Conservation (phyloP, 2,329 filamentous ascomycete genomes). For the Penicillium brasilianum region DNA sequence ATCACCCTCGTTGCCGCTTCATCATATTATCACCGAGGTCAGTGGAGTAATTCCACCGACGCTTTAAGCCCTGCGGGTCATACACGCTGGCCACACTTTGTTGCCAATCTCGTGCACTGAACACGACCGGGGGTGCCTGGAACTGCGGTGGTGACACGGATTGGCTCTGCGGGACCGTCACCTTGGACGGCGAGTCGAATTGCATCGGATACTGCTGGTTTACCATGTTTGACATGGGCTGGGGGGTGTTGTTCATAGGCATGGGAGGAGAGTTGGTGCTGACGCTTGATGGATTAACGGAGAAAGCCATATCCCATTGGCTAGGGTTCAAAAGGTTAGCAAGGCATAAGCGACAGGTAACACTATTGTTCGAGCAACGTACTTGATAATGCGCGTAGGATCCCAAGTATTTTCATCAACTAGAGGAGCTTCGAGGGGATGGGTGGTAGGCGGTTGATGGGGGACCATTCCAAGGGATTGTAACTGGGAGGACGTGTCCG, state of each 20-base stretch:
- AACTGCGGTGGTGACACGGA: slow-evolving; percentile 42
- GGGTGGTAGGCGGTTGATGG: slow-evolving; percentile 40
- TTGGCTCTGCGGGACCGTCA: slow-evolving; percentile 38
- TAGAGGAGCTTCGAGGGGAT: slow-evolving; percentile 61
- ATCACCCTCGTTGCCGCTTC: slow-evolving; percentile 42
- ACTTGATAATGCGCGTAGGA: slow-evolving; percentile 88
- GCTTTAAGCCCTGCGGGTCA: slow-evolving; percentile 52
- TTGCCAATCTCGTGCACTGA: slow-evolving; percentile 55
- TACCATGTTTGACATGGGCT: slow-evolving; percentile 34
- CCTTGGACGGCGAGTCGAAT: slow-evolving; percentile 39
- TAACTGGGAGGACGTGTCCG: slow-evolving; percentile 72
- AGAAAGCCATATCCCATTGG: slow-evolving; percentile 95
- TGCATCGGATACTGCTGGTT: slow-evolving; percentile 43
- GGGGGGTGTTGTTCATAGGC: slow-evolving; percentile 37
- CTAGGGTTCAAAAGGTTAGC: slow-evolving; percentile 54
- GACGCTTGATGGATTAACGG: slow-evolving; percentile 62
- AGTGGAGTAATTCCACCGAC: slow-evolving; percentile 49
- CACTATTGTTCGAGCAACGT: slow-evolving; percentile 55
- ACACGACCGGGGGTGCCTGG: slow-evolving; percentile 42
- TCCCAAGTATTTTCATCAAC: slow-evolving; percentile 78
- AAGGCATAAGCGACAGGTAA: neutral
- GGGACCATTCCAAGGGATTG: slow-evolving; percentile 58
- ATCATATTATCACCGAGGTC: slow-evolving; percentile 37
- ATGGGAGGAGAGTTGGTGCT: slow-evolving; percentile 51
- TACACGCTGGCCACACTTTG: slow-evolving; percentile 55